Base-by-base conservation (phyloP, 176 grass and related monocot species). In the Rhynchospora breviuscula region DNA sequence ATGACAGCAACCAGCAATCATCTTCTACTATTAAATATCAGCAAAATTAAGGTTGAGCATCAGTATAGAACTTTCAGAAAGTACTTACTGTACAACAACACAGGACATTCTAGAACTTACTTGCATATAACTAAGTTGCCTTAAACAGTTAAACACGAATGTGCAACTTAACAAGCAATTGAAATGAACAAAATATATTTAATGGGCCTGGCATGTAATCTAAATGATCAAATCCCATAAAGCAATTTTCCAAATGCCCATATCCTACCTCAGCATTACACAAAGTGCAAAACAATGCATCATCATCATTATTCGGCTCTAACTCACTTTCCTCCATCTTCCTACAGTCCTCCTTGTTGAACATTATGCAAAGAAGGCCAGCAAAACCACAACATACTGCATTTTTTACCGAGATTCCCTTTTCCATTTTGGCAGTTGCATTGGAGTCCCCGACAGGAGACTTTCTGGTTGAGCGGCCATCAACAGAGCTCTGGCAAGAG, bases 281-380 rank as follows among this genome's bases (percentile, higher is more conserved):
- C 84, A 99, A 84, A 75, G 97, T 99, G 71, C 97, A 99, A 88
- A 99, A 99, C 46, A 99, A 79, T 86, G 93, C 87, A 49, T 99
- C 93, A 84, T 96, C 97, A 43, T 84, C 93, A 85, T 80, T 88
- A 85, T 80, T 88, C 69, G 85, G 82, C 80, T 93, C 87, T 73
- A 91, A 79, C 43, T 99, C 97, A 67, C 84, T 86, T 35, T 90
- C 93, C 82, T 95, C 93, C 85, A 54, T 25, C 83, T 96, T 99
- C 35, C 88, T 78, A 87, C 93, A 96, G 68, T 99, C 97, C 68
- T 92, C 97, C 88, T 87, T 99, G 76, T 86, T 87, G 91, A 99
- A 99, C 86, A 92, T 17, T 78, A 91, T 91, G 78, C 93, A 96
- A 6, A 99, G 18, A 74, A 95, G 23, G n/a, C 91, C 91, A 67